Evolutionary conservation across 305 asterid genomes (phyloP), one percentile per base, ranked within the genome.

Genomic region (Fraxinus albicans): DNA sequence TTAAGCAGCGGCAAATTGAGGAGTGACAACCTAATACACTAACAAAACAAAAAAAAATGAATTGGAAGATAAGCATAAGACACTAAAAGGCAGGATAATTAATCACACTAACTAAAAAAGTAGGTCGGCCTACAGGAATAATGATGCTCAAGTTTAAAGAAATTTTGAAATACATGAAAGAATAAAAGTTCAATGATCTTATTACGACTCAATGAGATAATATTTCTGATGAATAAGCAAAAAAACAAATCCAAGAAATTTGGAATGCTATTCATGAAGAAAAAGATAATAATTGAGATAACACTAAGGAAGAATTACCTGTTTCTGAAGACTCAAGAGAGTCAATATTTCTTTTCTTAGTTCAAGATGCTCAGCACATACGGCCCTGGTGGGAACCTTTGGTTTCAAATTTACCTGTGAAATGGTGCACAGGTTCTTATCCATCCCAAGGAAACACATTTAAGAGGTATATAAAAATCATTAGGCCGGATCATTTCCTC

Each of bases 351-450:
- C 99, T 92, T 94, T 93, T 88, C 99, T 90, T 84, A 96, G 86
- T 86, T 96, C 99, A 86, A 96, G 99, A 90, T 94, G 99, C 93
- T 96, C 98, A 0, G 91, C 92, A 34, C 99, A 96, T 60, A 94
- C 99, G 25, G 94, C 94, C 86, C 92, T 94, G n/a, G 99, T 96
- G 76, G 99, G 98, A 84, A 96, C 98, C 87, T 90, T 96, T 36
- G 99, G 99, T 86, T 96, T 96, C 89, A 96, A 91, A 88, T 94
- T 93, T 83, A 96, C 97, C 99, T 96, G 91, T 72, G 44, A 76
- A 80, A 84, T 55, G 80, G 47, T 5, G 38, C 19, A 38, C 31
- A 77, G 21, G 69, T 77, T 60, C 65, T 79, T 80, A 86, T 55
- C 72, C 67, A 63, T 83, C 35, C 25, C 70, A 55, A 72, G 50